A percentile compares a stretch with the other conserved stretches of the same genome.
phyloP scores from a whole-genome alignment of 2,329 filamentous ascomycete species.

The Cadophora luteo-olivacea region DNA sequence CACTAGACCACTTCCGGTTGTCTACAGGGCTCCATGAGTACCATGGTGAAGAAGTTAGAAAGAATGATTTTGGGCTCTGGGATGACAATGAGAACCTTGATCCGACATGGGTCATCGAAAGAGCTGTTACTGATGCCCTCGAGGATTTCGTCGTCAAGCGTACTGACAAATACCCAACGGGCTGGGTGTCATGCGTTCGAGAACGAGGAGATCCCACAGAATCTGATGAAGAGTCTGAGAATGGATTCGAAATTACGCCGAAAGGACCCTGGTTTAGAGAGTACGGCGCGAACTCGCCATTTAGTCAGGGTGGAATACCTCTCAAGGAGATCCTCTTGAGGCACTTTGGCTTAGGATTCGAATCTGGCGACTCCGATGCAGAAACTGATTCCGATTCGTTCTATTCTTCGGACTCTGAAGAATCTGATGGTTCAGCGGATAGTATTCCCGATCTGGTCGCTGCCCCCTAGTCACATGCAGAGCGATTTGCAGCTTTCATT shows the following conservation, averaged over 20 bases:
- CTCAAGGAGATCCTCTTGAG: not conserved
- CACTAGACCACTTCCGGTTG: not conserved
- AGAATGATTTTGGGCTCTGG: constrained; percentile 7
- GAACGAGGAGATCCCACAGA: constrained; percentile 7
- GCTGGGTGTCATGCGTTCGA: constrained; percentile 9
- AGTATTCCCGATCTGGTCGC: constrained; percentile 2
- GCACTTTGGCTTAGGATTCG: not conserved
- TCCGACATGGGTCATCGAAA: not conserved
- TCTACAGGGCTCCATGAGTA: constrained; percentile 13
- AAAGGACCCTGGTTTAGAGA: not conserved
- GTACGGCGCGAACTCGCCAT: not conserved
- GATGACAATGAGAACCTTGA: not conserved
- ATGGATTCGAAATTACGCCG: constrained; percentile 3
- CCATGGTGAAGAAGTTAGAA: not conserved
- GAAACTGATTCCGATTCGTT: not conserved
- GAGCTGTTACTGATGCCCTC: constrained; percentile 5
- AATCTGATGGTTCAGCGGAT: not conserved
- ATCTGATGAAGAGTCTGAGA: not conserved
- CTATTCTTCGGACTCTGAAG: not conserved
- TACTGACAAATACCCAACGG: constrained; percentile 1
- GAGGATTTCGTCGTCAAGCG: constrained; percentile 11
- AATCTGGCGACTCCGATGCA: not conserved
- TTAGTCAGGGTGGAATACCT: not conserved
- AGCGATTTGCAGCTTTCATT: not conserved
- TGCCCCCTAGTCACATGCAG: not conserved